Percentiles rank a stretch among this genome's conserved stretches.
Conservation (phyloP, 305 asterid species). For the Nicotiana rustica region DNA sequence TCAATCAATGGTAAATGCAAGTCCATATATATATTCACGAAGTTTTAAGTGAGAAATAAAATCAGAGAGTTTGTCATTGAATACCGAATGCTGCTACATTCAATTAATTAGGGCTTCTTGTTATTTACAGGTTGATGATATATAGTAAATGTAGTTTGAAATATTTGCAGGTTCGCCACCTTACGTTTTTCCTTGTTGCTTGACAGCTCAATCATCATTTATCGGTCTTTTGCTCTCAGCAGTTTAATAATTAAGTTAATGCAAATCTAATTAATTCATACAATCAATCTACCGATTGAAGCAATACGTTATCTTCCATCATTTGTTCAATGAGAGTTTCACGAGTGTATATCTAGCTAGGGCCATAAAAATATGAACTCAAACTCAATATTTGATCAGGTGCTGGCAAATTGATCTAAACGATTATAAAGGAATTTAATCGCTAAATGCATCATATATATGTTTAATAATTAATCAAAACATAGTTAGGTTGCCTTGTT, state of each 20-base stretch:
- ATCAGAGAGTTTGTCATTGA: not conserved
- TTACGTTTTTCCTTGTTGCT: slow-evolving; percentile 30
- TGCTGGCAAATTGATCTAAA: too few species aligned
- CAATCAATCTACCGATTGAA: too few species aligned
- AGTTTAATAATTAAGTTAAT: not conserved
- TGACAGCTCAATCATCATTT: slow-evolving; percentile 30
- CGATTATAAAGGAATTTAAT: too few species aligned
- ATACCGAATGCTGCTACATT: not conserved
- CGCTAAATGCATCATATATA: too few species aligned
- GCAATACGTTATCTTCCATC: not conserved
- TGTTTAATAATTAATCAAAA: too few species aligned
- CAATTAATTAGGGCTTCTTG: not conserved
- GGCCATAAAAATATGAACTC: too few species aligned
- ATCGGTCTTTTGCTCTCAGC: not conserved
- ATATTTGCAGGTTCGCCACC: slow-evolving; percentile 14
- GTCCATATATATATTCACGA: not conserved
- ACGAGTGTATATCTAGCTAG: not conserved
- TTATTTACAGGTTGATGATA: slow-evolving; percentile 13
- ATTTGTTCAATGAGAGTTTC: not conserved
- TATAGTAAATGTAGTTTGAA: not conserved
- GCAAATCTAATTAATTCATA: not conserved
- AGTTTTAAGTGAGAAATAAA: not conserved
- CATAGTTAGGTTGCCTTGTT: too few species aligned
- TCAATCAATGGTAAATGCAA: slow-evolving; percentile 23
- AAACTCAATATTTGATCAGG: too few species aligned